phyloP scores from a whole-genome alignment of 257 asterid species.

The Nicotiana tomentosiformis region DNA sequence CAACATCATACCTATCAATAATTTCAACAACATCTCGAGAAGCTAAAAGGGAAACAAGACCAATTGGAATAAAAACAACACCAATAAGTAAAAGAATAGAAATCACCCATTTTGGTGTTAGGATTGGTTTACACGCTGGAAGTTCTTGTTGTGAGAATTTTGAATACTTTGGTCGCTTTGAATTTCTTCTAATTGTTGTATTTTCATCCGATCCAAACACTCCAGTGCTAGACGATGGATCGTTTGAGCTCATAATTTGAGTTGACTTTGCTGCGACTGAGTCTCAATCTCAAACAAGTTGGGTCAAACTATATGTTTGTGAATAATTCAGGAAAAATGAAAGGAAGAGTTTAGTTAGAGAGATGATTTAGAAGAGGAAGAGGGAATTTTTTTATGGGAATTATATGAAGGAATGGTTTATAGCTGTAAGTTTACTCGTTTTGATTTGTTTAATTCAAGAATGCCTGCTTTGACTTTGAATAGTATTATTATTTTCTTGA shows the following conservation, averaged over 20 bases:
- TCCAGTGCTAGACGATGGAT: slow-evolving; percentile 76
- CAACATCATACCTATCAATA: slow-evolving; percentile 46
- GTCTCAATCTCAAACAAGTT: not conserved
- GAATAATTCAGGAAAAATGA: not conserved
- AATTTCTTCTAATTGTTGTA: slow-evolving; percentile 53
- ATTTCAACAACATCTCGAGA: slow-evolving; percentile 59
- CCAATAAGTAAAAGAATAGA: slow-evolving; percentile 74
- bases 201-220: slow-evolving; percentile 51
- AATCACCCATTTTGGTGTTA: slow-evolving; percentile 98
- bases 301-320: not conserved
- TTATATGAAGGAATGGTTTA: not conserved
- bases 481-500: not conserved
- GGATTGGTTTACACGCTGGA: slow-evolving; percentile 97
- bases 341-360: not conserved
- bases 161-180: slow-evolving; percentile 94
- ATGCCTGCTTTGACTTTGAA: slow-evolving; percentile 5
- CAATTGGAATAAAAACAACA: slow-evolving; percentile 74
- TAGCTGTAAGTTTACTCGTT: not conserved
- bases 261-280: not conserved
- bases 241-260: slow-evolving; percentile 51
- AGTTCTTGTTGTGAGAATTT: slow-evolving; percentile 97
- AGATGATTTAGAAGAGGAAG: not conserved
- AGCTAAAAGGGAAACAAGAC: slow-evolving; percentile 79
- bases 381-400: not conserved
- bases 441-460: not conserved